Evolutionary conservation across 2,329 filamentous ascomycete genomes (phyloP).

Genomic region (Dothideomycetes sp.): DNA sequence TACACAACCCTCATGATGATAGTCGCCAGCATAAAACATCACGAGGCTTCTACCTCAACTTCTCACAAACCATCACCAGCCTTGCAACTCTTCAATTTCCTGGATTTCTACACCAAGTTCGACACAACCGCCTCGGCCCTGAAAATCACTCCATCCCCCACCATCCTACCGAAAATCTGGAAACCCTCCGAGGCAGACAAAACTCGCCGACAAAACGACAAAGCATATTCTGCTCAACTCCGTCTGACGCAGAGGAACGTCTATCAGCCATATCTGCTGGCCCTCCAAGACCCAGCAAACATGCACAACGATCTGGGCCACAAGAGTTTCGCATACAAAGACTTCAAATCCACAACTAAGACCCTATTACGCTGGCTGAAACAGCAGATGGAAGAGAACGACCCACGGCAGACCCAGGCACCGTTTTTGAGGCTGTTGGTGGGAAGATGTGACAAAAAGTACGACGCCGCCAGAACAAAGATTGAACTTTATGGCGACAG

Average conservation of each 20-base stretch:
- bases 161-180: constrained; percentile 29
- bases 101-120: constrained; percentile 42
- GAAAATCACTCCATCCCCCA: too few relatives aligned
- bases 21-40: constrained; percentile 45
- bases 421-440: constrained; percentile 20
- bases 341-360: constrained; percentile 39
- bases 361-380: constrained; percentile 15
- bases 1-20: constrained; percentile 51
- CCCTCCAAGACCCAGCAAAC: constrained; percentile 51
- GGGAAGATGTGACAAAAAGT: constrained; percentile 23
- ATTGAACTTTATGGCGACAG: constrained; percentile 16
- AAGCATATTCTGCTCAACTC: too few relatives aligned
- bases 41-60: too few relatives aligned
- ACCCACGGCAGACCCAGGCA: background rate
- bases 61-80: constrained; percentile 11
- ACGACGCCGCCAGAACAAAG: constrained; percentile 17
- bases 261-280: constrained; percentile 37
- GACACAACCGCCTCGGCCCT: constrained; percentile 25
- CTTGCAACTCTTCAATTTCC: constrained; percentile 39
- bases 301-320: constrained; percentile 48
- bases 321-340: constrained; percentile 39
- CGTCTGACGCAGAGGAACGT: constrained; percentile 14
- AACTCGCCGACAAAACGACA: too few relatives aligned
- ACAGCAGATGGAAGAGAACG: constrained; percentile 11
- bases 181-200: background rate